Evolutionary conservation across 371 early-diverging fungal genomes (phyloP).

Genomic region (Gilbertella persicaria): DNA sequence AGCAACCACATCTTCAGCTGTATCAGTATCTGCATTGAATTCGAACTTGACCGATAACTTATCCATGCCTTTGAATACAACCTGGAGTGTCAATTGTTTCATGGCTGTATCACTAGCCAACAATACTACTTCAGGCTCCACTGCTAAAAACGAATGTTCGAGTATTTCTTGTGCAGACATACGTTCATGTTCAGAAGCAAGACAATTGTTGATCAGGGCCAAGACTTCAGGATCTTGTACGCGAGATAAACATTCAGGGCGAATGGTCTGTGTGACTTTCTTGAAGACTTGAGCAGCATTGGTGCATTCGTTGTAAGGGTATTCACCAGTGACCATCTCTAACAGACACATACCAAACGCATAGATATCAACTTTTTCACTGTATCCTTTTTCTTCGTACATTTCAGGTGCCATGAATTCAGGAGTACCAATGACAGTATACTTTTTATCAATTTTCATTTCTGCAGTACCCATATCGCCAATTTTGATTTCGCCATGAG

Average conservation of each 20-base stretch:
- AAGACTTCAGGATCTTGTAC: conserved; percentile 74
- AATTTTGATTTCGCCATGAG: conserved; percentile 88
- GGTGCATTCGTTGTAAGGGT: conserved; percentile 87
- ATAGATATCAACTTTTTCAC: conserved; percentile 89
- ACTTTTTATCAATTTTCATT: conserved; percentile 57
- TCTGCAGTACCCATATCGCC: conserved; percentile 83
- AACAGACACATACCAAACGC: conserved; percentile 93
- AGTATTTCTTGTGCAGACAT: conserved; percentile 79
- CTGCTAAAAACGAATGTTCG: conserved; percentile 83
- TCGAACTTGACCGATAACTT: conserved; percentile 87
- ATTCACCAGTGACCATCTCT: conserved; percentile 89
- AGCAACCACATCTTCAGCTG: conserved; percentile 88
- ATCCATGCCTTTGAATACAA: conserved; percentile 85
- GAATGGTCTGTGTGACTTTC: conserved; percentile 65
- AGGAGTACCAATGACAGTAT: conserved; percentile 76
- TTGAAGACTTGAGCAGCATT: conserved; percentile 88
- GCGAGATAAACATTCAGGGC: conserved; percentile 71
- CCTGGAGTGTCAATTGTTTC: conserved; percentile 77
- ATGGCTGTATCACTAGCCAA: conserved; percentile 62
- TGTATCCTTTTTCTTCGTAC: conserved; percentile 86
- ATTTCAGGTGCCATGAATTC: conserved; percentile 95
- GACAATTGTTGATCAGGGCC: conserved; percentile 74
- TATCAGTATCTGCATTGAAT: conserved; percentile 87
- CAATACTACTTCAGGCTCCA: conserved; percentile 70
- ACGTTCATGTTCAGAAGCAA: conserved; percentile 64